Base-by-base conservation (phyloP, 768 basidiomycete genomes). In the Russula griseocarnosa region DNA sequence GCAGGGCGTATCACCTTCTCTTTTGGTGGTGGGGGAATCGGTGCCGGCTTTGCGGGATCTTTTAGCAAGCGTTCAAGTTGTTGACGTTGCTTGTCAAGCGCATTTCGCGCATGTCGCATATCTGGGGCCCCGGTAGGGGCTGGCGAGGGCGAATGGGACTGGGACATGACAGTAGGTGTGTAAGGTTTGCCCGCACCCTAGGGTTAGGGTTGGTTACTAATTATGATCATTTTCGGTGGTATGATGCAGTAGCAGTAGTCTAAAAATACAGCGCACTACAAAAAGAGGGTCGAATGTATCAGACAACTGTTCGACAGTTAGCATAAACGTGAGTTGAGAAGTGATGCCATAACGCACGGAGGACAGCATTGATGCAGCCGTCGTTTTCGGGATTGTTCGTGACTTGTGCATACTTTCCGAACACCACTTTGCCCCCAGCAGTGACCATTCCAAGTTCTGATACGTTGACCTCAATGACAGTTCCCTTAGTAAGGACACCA, bases 391-490 rank as follows among this genome's bases (percentile, higher is more conserved):
- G 92, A 76, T 93, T 94, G 79, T 94, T 94, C 56, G 92, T 94
- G 70, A 95, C 82, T 73, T 95, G 92, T 7, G 94, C 92, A 72
- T 94, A 96, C 76, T 94, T 94, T 68, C 92, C 92, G 71, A 92
- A 92, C 36, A 92, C 90, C 50, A 92, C 88, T 74, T 98, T 98
- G 67, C 96, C 96, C 57, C 96, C 94, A 3, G 96, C 88, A 14
- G 96, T 98, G 42, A 98, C 96, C 84, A 98, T 88, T 60, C 96
- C 96, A 66, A 98, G 79, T 75, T 98, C 96, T 47, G 94, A 96
- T n/a, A 97, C 94, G 71, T 99, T 98, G 70, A 98, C 96, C 74
- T 99, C 97, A 61, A 99, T 88, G 68, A 99, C 87, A 1, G 97
- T 99, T 55, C 97, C 97, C 75, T 98, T 98, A 5, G 97, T 98